Evolutionary conservation across 164 flowering plant genomes (phyloP).

Genomic region (Santalum album): DNA sequence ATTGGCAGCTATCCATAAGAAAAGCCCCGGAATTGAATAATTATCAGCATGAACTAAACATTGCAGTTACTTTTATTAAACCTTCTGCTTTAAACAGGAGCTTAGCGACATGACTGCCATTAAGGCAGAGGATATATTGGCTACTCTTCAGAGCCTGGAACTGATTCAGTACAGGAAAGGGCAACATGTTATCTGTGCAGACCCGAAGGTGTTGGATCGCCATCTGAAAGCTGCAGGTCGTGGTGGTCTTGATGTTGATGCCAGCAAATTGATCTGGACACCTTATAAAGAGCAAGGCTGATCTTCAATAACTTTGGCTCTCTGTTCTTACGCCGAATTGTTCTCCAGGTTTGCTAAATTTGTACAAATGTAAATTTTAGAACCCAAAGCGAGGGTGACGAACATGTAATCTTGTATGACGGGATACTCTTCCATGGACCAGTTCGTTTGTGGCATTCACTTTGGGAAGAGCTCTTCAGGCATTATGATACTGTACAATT

Average conservation of each 20-base stretch:
- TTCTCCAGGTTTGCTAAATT: too few species aligned
- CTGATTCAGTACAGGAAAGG: conserved; percentile 95
- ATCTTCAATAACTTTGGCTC: background rate
- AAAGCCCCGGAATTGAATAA: too few species aligned
- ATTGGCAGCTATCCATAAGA: too few species aligned
- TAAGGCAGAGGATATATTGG: conserved; percentile 77
- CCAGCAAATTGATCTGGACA: conserved; percentile 92
- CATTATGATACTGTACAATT: too few species aligned
- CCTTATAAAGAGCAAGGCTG: conserved; percentile 89
- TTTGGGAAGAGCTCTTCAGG: too few species aligned
- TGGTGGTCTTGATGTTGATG: conserved; percentile 96
- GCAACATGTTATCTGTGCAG: conserved; percentile 94
- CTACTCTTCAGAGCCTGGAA: conserved; percentile 82
- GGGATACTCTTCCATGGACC: too few species aligned
- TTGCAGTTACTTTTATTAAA: background rate
- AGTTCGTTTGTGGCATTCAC: too few species aligned
- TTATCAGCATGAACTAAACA: too few species aligned
- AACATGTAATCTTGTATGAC: too few species aligned
- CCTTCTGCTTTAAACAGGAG: conserved; percentile 42
- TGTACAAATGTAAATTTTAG: too few species aligned
- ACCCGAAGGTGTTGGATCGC: conserved; percentile 92
- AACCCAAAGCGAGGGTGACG: too few species aligned
- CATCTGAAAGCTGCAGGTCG: conserved; percentile 96
- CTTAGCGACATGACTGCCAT: conserved; percentile 98
- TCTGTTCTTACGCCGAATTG: too few species aligned